Conservation (phyloP, 1,139 yeast genomes). For the Kodamaea sp. region DNA sequence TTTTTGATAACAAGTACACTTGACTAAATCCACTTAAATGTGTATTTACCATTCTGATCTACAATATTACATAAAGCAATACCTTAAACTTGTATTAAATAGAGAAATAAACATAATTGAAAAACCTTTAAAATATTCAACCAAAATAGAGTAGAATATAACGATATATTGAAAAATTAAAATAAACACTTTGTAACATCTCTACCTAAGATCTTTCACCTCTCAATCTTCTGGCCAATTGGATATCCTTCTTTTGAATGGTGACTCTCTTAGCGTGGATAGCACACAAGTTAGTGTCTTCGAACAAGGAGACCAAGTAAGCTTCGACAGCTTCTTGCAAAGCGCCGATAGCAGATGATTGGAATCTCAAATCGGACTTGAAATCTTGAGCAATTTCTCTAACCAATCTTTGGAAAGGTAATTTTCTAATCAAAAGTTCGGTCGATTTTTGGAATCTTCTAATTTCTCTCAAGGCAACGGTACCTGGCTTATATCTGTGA, state of each 20-base stretch:
- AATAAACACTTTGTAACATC: neutral
- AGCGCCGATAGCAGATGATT: conserved; percentile 50
- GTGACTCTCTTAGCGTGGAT: conserved; percentile 54
- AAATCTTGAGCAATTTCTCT: conserved; percentile 50
- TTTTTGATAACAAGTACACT: too few relatives aligned
- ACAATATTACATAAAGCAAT: too few relatives aligned
- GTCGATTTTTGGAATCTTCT: conserved; percentile 53
- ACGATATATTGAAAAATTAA: neutral
- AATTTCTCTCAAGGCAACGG: conserved; percentile 53
- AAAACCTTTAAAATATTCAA: neutral
- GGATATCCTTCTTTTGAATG: conserved; percentile 52
- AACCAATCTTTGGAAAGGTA: conserved; percentile 49
- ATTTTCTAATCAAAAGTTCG: conserved; percentile 50
- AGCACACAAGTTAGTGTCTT: conserved; percentile 53
- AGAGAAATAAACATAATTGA: too few relatives aligned
- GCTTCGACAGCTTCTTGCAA: conserved; percentile 54
- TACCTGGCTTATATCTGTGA: conserved; percentile 55
- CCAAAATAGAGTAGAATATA: neutral
- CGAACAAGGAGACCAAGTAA: conserved; percentile 48
- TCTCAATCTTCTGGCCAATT: conserved; percentile 53
- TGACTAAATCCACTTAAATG: too few relatives aligned
- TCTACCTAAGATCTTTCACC: conserved; percentile 43
- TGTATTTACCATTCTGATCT: too few relatives aligned
- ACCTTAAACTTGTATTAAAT: neutral
- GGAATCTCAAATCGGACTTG: conserved; percentile 51